Percentiles rank a stretch among this genome's conserved stretches.
Conservation (phyloP, 805 yeast species). For the Yarrowia bubula region DNA sequence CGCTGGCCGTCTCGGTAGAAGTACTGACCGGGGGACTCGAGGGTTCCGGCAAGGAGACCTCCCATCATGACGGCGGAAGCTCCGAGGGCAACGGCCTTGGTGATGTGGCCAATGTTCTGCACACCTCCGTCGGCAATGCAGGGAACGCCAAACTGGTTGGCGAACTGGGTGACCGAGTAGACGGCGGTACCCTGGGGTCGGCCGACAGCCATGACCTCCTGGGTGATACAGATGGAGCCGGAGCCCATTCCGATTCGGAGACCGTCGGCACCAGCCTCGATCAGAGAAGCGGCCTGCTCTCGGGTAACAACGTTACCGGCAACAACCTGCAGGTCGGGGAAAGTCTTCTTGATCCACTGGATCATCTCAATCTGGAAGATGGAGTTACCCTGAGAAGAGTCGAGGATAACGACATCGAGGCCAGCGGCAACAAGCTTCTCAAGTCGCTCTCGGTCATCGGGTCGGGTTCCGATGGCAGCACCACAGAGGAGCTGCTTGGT, state of each 20-base stretch:
- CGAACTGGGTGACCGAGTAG: slow-evolving; percentile 88
- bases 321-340: slow-evolving; percentile 80
- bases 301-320: slow-evolving; percentile 99
- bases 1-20: slow-evolving; percentile 98
- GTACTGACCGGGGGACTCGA: slow-evolving; percentile 98
- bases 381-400: slow-evolving; percentile 98
- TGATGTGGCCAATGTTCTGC: slow-evolving; percentile 96
- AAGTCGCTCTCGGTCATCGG: slow-evolving; percentile 83
- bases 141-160: slow-evolving; percentile 94
- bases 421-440: slow-evolving; percentile 88
- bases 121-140: slow-evolving; percentile 99
- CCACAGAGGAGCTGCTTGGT: slow-evolving; percentile 97
- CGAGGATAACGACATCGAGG: slow-evolving; percentile 90
- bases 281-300: slow-evolving; percentile 96
- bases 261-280: slow-evolving; percentile 96
- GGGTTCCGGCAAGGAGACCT: slow-evolving; percentile 96
- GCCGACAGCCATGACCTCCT: slow-evolving; percentile 99
- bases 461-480: slow-evolving; percentile 96
- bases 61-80: slow-evolving; percentile 99
- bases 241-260: slow-evolving; percentile 99
- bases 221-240: slow-evolving; percentile 98
- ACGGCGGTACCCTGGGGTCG: slow-evolving; percentile 99
- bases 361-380: slow-evolving; percentile 91
- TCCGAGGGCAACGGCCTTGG: slow-evolving; percentile 94
- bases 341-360: slow-evolving; percentile 79